phyloP scores from a whole-genome alignment of 805 yeast genomes.

The Wickerhamomyces chaumierensis region DNA sequence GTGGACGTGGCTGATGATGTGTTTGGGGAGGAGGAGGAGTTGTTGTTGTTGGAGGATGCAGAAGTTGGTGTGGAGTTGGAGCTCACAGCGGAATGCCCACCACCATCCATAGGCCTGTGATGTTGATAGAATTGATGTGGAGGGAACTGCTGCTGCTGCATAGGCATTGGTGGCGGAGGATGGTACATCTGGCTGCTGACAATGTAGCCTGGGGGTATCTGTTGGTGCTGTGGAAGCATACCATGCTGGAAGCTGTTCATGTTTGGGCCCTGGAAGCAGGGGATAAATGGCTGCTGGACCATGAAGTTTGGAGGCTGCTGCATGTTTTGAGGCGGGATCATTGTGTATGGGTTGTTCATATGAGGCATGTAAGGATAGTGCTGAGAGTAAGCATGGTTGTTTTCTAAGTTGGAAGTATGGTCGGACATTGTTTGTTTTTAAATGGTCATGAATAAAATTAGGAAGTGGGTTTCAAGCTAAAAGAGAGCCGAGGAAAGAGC shows the following conservation, averaged over 20 bases:
- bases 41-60: background rate
- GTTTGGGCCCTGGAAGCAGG: too few species aligned
- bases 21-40: constrained; percentile 1
- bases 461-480: too few species aligned
- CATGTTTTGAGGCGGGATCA: too few species aligned
- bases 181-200: constrained; percentile 1
- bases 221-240: too few species aligned
- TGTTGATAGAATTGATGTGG: constrained; percentile 1
- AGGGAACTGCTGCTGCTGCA: constrained; percentile 2
- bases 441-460: background rate
- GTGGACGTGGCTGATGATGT: background rate
- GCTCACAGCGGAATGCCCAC: background rate
- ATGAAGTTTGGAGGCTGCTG: too few species aligned
- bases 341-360: too few species aligned
- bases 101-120: too few species aligned
- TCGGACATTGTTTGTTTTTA: background rate
- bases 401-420: background rate
- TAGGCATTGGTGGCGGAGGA: constrained; percentile 1
- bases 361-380: background rate
- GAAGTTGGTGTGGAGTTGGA: background rate
- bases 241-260: too few species aligned
- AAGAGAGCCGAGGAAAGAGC: too few species aligned
- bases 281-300: too few species aligned
- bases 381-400: background rate
- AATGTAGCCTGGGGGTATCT: too few species aligned